These are phyloP conservation scores for Populus simonii DNA, from an alignment of 345 rosid genomes.

Conservation along the genomic window DNA sequence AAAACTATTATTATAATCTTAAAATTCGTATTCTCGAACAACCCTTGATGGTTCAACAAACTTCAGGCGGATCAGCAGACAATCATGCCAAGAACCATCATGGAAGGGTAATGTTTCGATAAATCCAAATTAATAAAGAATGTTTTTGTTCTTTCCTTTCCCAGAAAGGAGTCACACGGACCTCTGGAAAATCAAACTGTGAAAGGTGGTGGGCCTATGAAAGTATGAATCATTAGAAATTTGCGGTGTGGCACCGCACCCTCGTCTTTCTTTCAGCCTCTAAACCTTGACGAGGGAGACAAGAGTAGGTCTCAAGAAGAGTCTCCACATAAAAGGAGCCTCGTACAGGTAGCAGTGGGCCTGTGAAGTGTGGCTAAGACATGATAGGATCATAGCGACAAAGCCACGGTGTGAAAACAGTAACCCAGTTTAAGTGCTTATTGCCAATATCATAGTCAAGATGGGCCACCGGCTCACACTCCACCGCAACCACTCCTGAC, in stretches of 20 bases:
- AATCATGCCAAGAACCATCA: constrained; percentile 20
- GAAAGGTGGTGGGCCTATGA: constrained; percentile 28
- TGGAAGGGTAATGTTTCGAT: constrained; percentile 18
- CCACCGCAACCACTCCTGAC: neutral
- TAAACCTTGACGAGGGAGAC: constrained; percentile 9
- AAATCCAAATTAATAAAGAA: constrained; percentile 4
- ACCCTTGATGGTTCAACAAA: neutral
- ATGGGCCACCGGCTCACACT: neutral
- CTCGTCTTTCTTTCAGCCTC: constrained; percentile 9
- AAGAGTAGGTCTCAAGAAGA: neutral
- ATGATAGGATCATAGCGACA: neutral
- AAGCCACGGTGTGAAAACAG: neutral
- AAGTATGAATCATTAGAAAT: constrained; percentile 22
- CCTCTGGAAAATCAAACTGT: constrained; percentile 13
- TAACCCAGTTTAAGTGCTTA: neutral
- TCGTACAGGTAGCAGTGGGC: neutral
- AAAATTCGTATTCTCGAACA: no score
- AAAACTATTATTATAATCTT: neutral
- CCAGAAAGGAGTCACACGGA: constrained; percentile 17
- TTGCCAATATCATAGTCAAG: neutral
- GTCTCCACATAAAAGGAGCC: neutral
- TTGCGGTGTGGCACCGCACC: neutral
- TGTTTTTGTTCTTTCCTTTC: neutral
- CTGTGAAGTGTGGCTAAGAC: neutral
- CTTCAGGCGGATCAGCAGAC: constrained; percentile 7